Percentiles rank a stretch among this genome's conserved stretches.
These are phyloP conservation scores for Backusella circina DNA, from an alignment of 192 early-diverging fungal genomes.

Conservation along the genomic window DNA sequence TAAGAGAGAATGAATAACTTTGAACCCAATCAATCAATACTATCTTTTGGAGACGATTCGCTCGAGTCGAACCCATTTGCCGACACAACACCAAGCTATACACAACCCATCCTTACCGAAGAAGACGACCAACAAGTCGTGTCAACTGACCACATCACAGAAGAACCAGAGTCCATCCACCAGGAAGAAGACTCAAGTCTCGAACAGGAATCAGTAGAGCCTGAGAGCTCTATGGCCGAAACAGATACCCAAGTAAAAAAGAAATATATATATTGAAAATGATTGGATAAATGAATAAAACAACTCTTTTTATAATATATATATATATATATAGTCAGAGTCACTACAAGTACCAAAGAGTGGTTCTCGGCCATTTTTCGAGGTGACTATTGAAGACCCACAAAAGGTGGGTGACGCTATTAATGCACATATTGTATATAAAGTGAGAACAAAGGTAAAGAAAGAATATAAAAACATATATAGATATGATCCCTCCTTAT, in stretches of 20 bases:
- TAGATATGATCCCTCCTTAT: no score
- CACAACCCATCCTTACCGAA: neutral
- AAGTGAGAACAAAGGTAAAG: slow-evolving; percentile 69
- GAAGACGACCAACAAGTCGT: neutral
- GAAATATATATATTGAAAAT: neutral
- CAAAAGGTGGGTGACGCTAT: slow-evolving; percentile 89
- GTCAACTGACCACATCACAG: neutral
- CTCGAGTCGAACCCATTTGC: slow-evolving; percentile 32
- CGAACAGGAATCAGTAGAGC: neutral
- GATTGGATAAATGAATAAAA: neutral
- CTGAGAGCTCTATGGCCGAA: neutral
- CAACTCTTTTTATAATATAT: neutral
- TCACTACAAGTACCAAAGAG: slow-evolving; percentile 32
- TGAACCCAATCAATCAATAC: neutral
- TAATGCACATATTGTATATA: slow-evolving; percentile 83
- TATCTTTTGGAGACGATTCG: slow-evolving; percentile 11
- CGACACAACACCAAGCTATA: slow-evolving; percentile 13
- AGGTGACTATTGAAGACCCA: slow-evolving; percentile 78
- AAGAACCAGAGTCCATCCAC: neutral
- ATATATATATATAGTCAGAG: slow-evolving; percentile 21
- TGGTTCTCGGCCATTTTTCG: slow-evolving; percentile 48
- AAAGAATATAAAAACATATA: neutral
- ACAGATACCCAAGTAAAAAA: slow-evolving; percentile 12
- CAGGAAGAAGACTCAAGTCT: neutral
- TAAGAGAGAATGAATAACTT: slow-evolving; percentile 4